These are phyloP conservation scores for Aspergillus felis DNA, from an alignment of 2,329 filamentous ascomycete genomes.

Conservation along the genomic window DNA sequence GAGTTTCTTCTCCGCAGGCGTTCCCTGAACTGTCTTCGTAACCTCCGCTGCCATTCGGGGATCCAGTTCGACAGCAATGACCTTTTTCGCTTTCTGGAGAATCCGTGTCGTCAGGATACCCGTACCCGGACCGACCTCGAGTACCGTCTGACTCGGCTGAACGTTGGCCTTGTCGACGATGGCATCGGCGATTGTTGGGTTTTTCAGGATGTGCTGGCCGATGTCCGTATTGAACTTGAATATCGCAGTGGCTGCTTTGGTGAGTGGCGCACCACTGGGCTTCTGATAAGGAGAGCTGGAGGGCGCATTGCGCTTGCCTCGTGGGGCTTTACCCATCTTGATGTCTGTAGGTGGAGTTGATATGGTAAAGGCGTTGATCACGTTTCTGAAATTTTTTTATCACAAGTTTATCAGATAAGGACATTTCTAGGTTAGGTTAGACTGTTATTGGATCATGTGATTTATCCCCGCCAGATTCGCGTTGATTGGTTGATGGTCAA, in stretches of 20 bases:
- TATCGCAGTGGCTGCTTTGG: conserved; percentile 1
- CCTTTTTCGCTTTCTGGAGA: conserved; percentile 77
- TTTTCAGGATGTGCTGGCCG: conserved; percentile 7
- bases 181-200: conserved; percentile 22
- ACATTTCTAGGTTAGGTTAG: not conserved
- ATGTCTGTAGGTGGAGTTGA: not conserved
- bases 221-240: conserved; percentile 9
- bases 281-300: conserved; percentile 6
- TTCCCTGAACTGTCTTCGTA: conserved; percentile 89
- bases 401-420: not conserved
- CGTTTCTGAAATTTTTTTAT: not conserved
- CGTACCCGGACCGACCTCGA: conserved; percentile 88
- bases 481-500: not conserved
- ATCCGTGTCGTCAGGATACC: conserved; percentile 88
- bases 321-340: conserved; percentile 3
- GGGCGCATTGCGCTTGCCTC: conserved; percentile 2
- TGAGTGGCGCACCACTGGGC: not conserved
- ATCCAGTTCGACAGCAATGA: conserved; percentile 86
- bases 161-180: conserved; percentile 54
- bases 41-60: conserved; percentile 95
- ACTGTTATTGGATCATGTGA: not conserved
- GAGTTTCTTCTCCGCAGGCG: conserved; percentile 74
- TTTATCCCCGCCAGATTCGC: not conserved
- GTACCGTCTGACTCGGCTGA: conserved; percentile 61
- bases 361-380: not conserved